Evolutionary conservation across 2,329 filamentous ascomycete species (phyloP), one percentile per base, ranked within the genome.

Genomic region (Calonectria hawksworthii): DNA sequence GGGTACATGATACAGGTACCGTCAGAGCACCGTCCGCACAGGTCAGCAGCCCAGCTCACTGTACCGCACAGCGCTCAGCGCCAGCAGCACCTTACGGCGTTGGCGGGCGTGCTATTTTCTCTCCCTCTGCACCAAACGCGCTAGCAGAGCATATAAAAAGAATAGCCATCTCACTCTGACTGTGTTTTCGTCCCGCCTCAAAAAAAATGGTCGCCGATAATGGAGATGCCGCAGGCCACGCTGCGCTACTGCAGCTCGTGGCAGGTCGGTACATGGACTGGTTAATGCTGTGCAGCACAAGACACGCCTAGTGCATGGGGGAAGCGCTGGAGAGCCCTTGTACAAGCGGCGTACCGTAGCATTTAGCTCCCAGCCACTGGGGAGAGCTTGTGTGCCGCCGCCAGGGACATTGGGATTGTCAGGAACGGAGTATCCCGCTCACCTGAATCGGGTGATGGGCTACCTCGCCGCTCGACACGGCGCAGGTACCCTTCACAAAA

Each of bases 171-270:
- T 21, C 36, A 63, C 56, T 41, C 56, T 63, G 56, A 63, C 56
- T 63, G 56, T 65, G 7, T 26, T 50, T 50, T 50, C 61, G 30
- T 65, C 41, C 41, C 28, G 26, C 26, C 38, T 65, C 18, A 16
- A 38, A 16, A n/a, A 30, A 65, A 52, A 23, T n/a, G 56, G 64
- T 73, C 65, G 68, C 72, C 75, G 77, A 59, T 75, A 76, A 76
- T 79, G 77, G 78, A n/a, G 77, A 78, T 79, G 77, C 34, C 68
- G 77, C 34, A 51, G 50, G 36, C 36, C 52, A 56, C 54, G 61
- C 30, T 47, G 41, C 68, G 70, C 69, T 78, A 78, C 76, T 73
- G 70, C 71, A 74, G 36, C 70, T 52, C 72, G 64, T 64, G 72
- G 56, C 59, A 74, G 70, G 68, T 75, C 68, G 63, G 74, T 68